Conservation (phyloP, 2,329 filamentous ascomycete genomes). For the Hansfordia pulvinata region DNA sequence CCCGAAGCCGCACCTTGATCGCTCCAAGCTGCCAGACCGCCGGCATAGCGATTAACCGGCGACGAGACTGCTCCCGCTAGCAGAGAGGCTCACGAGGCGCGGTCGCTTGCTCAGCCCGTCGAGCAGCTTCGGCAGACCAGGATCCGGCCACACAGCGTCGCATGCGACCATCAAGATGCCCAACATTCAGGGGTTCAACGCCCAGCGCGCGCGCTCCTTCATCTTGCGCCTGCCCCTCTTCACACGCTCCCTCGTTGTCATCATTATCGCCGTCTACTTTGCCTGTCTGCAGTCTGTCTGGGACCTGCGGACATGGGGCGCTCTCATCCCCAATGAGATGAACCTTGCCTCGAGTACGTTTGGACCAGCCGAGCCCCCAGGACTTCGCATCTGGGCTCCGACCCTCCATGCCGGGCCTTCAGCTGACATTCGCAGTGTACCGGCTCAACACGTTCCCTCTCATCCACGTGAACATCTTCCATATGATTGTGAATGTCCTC, state of each 20-base stretch:
- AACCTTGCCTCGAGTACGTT: conserved; percentile 57
- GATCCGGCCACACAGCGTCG: too few species aligned
- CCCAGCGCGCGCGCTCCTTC: conserved; percentile 65
- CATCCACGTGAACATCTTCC: conserved; percentile 70
- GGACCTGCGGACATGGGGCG: conserved; percentile 64
- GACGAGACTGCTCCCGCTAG: too few species aligned
- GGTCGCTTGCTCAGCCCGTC: too few species aligned
- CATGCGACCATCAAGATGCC: conserved; percentile 20
- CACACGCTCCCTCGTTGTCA: conserved; percentile 55
- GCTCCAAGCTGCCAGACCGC: too few species aligned
- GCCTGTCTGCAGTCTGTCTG: conserved; percentile 55
- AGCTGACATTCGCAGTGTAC: conserved; percentile 49
- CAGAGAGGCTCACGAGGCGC: too few species aligned
- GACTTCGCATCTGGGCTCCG: too few species aligned
- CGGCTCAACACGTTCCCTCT: conserved; percentile 86
- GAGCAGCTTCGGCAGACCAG: too few species aligned
- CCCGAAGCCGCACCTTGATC: too few species aligned
- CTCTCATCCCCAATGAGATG: conserved; percentile 66
- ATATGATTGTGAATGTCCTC: conserved; percentile 65
- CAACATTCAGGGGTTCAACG: conserved; percentile 45
- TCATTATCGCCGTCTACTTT: conserved; percentile 58
- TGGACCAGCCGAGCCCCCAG: too few species aligned
- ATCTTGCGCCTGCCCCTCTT: conserved; percentile 76
- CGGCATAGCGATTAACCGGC: too few species aligned
- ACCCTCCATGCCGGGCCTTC: not conserved